Base-by-base conservation (phyloP, 257 asterid genomes). In the Scutellaria barbata region DNA sequence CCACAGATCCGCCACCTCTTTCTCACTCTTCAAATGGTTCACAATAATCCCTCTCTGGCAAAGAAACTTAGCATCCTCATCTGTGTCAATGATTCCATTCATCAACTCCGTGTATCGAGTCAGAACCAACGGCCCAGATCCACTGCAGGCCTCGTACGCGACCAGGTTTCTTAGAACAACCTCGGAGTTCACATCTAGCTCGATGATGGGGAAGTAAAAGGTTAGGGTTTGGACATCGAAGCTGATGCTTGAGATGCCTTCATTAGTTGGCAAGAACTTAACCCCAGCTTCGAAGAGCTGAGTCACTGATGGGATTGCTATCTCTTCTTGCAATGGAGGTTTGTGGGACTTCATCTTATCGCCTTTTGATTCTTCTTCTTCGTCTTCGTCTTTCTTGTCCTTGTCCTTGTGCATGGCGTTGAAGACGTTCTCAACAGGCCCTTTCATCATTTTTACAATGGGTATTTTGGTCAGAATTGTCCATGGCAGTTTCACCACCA, bases 1-100 rank as follows among this genome's bases (percentile, higher is more conserved):
- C 96, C 97, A 90, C 58, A 90, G 17, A 16, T 84, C 79, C 8
- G 88, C 90, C 75, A 87, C 89, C 42, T 84, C 96, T 42, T 56
- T 68, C 51, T 88, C 97, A 35, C 87, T 84, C 84, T 87, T 88
- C 92, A 88, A 52, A n/a, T 75, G 85, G 77, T 87, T 90, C 33
- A 77, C 13, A 5, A 88, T 78, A 4, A 90, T 67, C 79, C 97
- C 95, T 42, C 52, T 78, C 71, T 77, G 76, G 30, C 97, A 76
- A 0, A 90, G 84, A 3, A 80, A 6, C 79, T 37, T 79, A 0
- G 81, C 97, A 42, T 90, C 96, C 43, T 72, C 81, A 1, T 75
- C 84, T 0, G 87, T 82, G 66, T 86, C 96, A 60, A 88, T 74
- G 25, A 88, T 82, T 35, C 89, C 95, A 10, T 85, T 90, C 90